Conservation (phyloP, 768 basidiomycete species). For the Rhizopogon sp. region DNA sequence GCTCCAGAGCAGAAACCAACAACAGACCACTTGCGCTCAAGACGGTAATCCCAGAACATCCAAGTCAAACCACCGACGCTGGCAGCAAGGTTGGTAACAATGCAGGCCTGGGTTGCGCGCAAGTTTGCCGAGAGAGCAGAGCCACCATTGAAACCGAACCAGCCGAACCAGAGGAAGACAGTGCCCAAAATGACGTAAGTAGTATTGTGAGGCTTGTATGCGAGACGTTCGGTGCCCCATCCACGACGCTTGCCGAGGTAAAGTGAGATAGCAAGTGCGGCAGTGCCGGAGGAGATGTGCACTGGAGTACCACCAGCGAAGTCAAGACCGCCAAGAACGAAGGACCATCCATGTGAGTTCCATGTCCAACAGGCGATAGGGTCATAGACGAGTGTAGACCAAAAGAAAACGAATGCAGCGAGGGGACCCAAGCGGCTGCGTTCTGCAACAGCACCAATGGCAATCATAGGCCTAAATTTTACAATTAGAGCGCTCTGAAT, state of each 20-base stretch:
- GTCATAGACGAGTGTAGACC: conserved; percentile 88
- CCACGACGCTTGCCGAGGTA: conserved; percentile 90
- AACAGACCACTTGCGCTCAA: conserved; percentile 89
- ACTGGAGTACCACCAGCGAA: conserved; percentile 97
- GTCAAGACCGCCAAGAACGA: conserved; percentile 76
- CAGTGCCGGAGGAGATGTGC: conserved; percentile 91
- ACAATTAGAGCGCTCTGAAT: conserved; percentile 2
- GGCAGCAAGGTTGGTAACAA: conserved; percentile 91
- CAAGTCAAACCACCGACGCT: conserved; percentile 84
- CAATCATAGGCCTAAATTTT: conserved; percentile 67
- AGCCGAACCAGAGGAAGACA: conserved; percentile 89
- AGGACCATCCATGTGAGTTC: conserved; percentile 78
- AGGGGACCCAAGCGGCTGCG: conserved; percentile 81
- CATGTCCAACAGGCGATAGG: conserved; percentile 97
- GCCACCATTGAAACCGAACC: conserved; percentile 96
- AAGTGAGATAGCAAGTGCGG: conserved; percentile 85
- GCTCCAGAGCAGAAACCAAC: conserved; percentile 97
- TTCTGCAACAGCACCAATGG: conserved; percentile 90
- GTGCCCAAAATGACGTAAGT: conserved; percentile 94
- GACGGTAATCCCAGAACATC: conserved; percentile 94
- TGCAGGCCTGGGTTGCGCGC: conserved; percentile 82
- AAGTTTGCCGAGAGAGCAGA: conserved; percentile 86
- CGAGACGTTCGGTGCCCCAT: conserved; percentile 85
- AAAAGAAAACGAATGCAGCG: conserved; percentile 85
- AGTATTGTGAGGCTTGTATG: conserved; percentile 93